phyloP scores from a whole-genome alignment of 1,139 yeast genomes.

The Lodderomyces oxycetoniae region DNA sequence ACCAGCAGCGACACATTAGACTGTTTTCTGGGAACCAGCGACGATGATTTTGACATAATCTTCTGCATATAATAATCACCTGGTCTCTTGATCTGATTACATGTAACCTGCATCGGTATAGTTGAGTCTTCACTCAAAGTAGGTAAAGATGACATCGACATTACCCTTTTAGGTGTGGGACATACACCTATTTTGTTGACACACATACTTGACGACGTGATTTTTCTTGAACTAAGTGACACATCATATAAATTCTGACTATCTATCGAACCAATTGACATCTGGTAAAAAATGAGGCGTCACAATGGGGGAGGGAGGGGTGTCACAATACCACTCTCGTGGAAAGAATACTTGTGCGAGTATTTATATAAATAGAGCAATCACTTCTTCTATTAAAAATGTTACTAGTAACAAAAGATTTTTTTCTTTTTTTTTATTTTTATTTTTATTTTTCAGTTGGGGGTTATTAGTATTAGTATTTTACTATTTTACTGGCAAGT shows the following conservation, averaged over 20 bases:
- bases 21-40: slow-evolving; percentile 6
- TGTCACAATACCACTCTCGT: too few species aligned
- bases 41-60: slow-evolving; percentile 15
- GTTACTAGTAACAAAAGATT: too few species aligned
- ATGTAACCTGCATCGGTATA: slow-evolving; percentile 1
- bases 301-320: too few species aligned
- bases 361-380: too few species aligned
- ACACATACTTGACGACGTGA: slow-evolving; percentile 8
- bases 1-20: not conserved
- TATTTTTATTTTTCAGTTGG: too few species aligned
- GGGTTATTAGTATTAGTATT: too few species aligned
- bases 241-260: slow-evolving; percentile 28
- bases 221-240: slow-evolving; percentile 15
- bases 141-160: slow-evolving; percentile 24
- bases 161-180: slow-evolving; percentile 24
- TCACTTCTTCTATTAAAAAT: too few species aligned
- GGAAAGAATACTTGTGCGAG: too few species aligned
- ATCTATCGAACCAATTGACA: slow-evolving; percentile 8
- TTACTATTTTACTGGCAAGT: too few species aligned
- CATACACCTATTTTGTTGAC: slow-evolving; percentile 7
- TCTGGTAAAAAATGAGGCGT: too few species aligned
- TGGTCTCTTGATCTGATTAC: slow-evolving; percentile 28
- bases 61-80: slow-evolving; percentile 41
- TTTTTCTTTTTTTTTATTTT: too few species aligned
- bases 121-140: slow-evolving; percentile 17